Evolutionary conservation across 2,329 filamentous ascomycete genomes (phyloP), one percentile per base, ranked within the genome.

Genomic region (Calonectria multiphialidica): DNA sequence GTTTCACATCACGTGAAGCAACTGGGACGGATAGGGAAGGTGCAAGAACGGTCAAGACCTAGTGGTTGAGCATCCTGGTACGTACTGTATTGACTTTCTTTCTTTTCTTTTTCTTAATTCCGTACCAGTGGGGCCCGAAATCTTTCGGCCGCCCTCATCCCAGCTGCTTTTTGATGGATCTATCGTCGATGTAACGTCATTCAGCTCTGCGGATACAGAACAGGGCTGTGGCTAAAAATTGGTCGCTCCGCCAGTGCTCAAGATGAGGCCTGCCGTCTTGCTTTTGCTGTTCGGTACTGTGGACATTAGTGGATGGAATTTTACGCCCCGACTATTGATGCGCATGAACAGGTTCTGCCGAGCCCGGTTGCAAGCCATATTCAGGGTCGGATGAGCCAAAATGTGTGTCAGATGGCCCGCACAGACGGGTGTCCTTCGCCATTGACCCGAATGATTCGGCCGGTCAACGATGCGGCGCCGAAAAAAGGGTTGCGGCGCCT

Each of bases 201-300:
- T 78, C 75, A 79, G 77, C 77, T 78, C 62, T 72, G 76, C 77
- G 72, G 76, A 74, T 74, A 72, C 67, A 68, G 35, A 66, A 47
- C 67, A 72, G 68, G 76, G 72, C 67, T 42, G 35, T 61, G 50
- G 45, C 61, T 66, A 66, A 66, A 61, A 69, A 61, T 68, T 72
- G 23, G 47, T 67, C 72, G 33, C 72, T 47, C 65, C 70, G 68
- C 66, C 72, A 68, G 67, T 69, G 73, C 57, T 75, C 72, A 74
- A 79, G 70, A 79, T 79, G 77, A 79, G 74, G 65, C 61, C 61
- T 68, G 59, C 49, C 42, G 30, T 53, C 57, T 78, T 79, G 75
- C 76, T 78, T 78, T 77, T 78, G 68, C 65, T 57, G 59, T 40
- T 71, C 74, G 66, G 71, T 67, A 53, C 66, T 71, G 59, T 55